These are phyloP conservation scores for Aspergillus clavatus DNA, from an alignment of 2,329 filamentous ascomycete species.

Conservation along the genomic window DNA sequence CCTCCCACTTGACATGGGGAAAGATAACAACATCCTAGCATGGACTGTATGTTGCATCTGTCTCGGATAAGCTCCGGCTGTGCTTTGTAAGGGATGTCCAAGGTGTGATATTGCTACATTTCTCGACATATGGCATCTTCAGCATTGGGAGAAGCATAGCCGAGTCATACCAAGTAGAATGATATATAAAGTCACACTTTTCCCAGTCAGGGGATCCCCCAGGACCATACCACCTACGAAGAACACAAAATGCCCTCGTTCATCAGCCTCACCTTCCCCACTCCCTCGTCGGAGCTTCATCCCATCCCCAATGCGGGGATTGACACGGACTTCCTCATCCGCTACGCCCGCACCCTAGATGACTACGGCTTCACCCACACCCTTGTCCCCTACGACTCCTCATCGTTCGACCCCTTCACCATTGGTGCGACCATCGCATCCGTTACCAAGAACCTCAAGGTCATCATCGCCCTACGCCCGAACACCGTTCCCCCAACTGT, in stretches of 20 bases:
- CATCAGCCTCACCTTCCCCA: constrained; percentile 56
- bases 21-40: too few relatives aligned
- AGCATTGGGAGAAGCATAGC: too few relatives aligned
- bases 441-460: constrained; percentile 54
- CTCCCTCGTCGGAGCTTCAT: constrained; percentile 52
- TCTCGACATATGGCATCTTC: too few relatives aligned
- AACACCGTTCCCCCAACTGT: constrained; percentile 61
- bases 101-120: too few relatives aligned
- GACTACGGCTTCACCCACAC: constrained; percentile 61
- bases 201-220: too few relatives aligned
- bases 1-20: too few relatives aligned
- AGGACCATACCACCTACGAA: background rate
- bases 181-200: too few relatives aligned
- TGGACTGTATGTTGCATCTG: too few relatives aligned
- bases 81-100: too few relatives aligned
- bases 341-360: constrained; percentile 55
- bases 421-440: constrained; percentile 55
- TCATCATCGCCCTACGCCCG: constrained; percentile 58
- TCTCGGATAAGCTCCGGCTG: too few relatives aligned
- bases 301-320: constrained; percentile 50
- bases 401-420: constrained; percentile 54
- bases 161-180: too few relatives aligned
- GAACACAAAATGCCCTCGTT: constrained; percentile 38
- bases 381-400: constrained; percentile 55
- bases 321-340: constrained; percentile 52